Evolutionary conservation across 176 grass and related monocot species (phyloP), one percentile per base, ranked within the genome.

Genomic region (barley (Hordeum vulgare)): DNA sequence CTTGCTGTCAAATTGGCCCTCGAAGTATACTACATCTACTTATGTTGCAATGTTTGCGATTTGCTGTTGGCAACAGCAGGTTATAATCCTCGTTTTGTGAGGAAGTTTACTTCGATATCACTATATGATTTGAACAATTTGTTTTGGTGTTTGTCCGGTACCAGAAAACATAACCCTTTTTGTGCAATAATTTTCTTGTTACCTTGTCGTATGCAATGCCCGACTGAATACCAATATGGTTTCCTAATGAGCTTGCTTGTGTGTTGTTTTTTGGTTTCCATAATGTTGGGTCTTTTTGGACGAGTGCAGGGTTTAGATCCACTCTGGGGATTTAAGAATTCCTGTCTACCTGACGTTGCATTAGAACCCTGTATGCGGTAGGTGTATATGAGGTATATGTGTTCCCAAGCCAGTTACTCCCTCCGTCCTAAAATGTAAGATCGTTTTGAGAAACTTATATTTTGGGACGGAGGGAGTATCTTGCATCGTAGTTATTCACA

Each of bases 41-140:
- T 78, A 54, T 53, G 41, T 69, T 79, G 56, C 66, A 35, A 5
- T 12, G 21, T 83, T 56, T 84, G 61, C 66, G 71, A 37, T 51
- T 51, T 10, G 3, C 6, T 84, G 77, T 71, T 7, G 9, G 33
- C 42, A 65, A 83, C 65, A 79, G 36, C 61, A 2, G 31, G 33
- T 73, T 80, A 51, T 28, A 9, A 25, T 64, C 12, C 31, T 25
- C 17, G 21, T 63, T 85, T 44, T 27, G 17, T 34, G 36, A n/a
- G 39, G 39, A 53, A 71, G 29, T 87, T 36, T 26, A 76, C 71
- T 66, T 66, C 14, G 7, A 36, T 83, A 47, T 64, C 49, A 76
- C 11, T 40, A 24, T 76, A 61, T 62, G 63, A 7, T 64, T 83
- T 68, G 23, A 83, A 88, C 66, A 72, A 28, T 71, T 88, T 73